Evolutionary conservation across 2,329 filamentous ascomycete genomes (phyloP).

Genomic region (Neofusicoccum umdonicola): DNA sequence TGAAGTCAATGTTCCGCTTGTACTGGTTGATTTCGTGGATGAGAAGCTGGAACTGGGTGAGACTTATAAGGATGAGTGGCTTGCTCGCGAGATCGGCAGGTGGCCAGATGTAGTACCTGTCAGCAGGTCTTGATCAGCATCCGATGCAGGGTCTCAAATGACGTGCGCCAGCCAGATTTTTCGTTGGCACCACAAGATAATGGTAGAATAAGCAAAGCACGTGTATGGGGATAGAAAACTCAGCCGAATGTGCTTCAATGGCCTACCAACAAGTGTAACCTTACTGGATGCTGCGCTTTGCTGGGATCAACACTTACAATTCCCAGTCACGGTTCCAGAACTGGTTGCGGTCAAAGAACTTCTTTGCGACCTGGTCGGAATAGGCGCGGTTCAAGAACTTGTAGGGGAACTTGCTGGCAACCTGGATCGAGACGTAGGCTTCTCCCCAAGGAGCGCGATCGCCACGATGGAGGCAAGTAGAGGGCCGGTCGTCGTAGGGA

Average conservation of each 20-base stretch:
- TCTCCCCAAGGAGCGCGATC: conserved; percentile 9
- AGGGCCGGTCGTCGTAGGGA: not conserved
- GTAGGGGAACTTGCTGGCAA: conserved; percentile 59
- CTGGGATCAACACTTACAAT: conserved; percentile 58
- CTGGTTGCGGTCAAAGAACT: conserved; percentile 58
- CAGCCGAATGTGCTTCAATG: too few species aligned
- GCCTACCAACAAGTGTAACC: too few species aligned
- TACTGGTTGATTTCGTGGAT: conserved; percentile 62
- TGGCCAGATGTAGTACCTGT: conserved; percentile 66
- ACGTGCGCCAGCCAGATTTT: not conserved
- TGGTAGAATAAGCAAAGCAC: too few species aligned
- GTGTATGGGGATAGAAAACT: too few species aligned
- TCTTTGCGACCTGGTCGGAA: conserved; percentile 50
- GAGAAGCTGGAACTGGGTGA: conserved; percentile 63
- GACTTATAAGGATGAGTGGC: conserved; percentile 66
- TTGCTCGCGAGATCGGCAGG: conserved; percentile 43
- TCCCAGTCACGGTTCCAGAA: conserved; percentile 68
- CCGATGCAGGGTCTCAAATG: not conserved
- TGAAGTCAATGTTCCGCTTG: conserved; percentile 53
- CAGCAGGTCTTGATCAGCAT: not conserved
- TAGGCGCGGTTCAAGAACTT: conserved; percentile 54
- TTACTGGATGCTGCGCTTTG: not conserved
- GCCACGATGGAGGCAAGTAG: not conserved
- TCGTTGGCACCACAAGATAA: too few species aligned
- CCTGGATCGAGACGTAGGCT: conserved; percentile 40